A percentile compares a stretch with the other conserved stretches of the same genome.
Conservation (phyloP, 2,329 filamentous ascomycete species). For the Aspergillus vadensis region DNA sequence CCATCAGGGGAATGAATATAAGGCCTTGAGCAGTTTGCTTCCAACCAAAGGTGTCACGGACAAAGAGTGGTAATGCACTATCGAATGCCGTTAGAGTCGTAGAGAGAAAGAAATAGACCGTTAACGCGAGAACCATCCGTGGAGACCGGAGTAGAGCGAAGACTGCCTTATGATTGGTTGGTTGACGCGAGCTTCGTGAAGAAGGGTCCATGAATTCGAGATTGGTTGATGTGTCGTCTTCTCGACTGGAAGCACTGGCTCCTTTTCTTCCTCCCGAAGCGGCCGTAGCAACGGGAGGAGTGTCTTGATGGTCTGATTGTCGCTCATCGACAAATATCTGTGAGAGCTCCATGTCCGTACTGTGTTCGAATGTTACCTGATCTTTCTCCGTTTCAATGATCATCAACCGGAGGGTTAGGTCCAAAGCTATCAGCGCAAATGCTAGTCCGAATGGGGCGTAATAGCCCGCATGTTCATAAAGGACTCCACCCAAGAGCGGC, state of each 20-base stretch:
- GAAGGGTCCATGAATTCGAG: too few species aligned
- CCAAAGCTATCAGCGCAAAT: neutral
- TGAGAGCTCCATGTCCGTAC: too few species aligned
- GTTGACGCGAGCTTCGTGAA: too few species aligned
- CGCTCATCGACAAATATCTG: too few species aligned
- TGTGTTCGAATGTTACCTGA: too few species aligned
- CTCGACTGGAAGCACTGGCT: too few species aligned
- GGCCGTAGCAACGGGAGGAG: too few species aligned
- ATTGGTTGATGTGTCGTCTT: too few species aligned
- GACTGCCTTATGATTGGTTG: too few species aligned
- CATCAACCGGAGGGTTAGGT: neutral
- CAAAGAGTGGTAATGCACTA: slow-evolving; percentile 1
- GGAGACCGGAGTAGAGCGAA: too few species aligned
- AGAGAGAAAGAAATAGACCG: neutral
- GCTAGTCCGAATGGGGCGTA: neutral
- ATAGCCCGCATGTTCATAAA: slow-evolving; percentile 4
- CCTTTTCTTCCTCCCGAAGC: too few species aligned
- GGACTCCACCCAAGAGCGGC: neutral
- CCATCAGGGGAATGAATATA: neutral
- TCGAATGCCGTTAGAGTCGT: neutral
- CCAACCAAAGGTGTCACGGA: slow-evolving; percentile 1
- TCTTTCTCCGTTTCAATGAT: neutral
- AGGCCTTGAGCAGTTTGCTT: neutral
- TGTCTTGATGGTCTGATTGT: too few species aligned
- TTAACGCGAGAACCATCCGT: neutral